Base-by-base conservation (phyloP, 805 yeast species). In the Zygotorulaspora florentina region DNA sequence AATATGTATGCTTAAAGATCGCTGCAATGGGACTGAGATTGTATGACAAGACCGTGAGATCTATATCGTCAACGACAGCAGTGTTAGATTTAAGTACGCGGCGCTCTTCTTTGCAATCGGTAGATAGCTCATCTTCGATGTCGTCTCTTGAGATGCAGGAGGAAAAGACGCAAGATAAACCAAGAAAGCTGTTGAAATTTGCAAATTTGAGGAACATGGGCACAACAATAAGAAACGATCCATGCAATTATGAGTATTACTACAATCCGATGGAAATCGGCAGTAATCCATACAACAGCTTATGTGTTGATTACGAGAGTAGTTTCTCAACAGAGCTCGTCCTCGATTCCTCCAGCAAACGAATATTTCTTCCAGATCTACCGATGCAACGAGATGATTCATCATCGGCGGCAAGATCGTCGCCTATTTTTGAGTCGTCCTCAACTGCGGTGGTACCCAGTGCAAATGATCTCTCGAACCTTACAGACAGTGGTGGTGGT, bases 141-240 rank as follows among this genome's bases (percentile, higher is more conserved):
- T 17, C 27, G 12, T 35, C 38, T 15, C 16, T 10, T 10, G 18
- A 20, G 25, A 20, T 7, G 25, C 25, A 7, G n/a, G 23, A 6
- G 17, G 31, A 13, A 29, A 13, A 15, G 26, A 30, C 13, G 28
- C 9, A 20, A 12, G 34, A 5, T 5, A 44, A 44, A 25, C 48
- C 47, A 2, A 42, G 33, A 35, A 53, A 53, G 36, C 34, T 42
- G 27, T 35, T 55, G 5, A 50, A 48, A 27, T 41, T 55, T 13
- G 50, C 43, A 23, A 40, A 46, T 20, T 39, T 55, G 35, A 52
- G 51, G 45, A 46, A 53, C 29, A 50, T 51, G 25, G 57, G 59
- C n/a, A 55, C 59, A 6, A 53, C 55, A 13, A 44, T 55, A n/a
- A 45, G 44, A 31, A 53, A 53, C 30, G 56, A 54, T 30, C 25